phyloP scores from a whole-genome alignment of 1,284 basidiomycete genomes.

The Microbotryum scabiosae region DNA sequence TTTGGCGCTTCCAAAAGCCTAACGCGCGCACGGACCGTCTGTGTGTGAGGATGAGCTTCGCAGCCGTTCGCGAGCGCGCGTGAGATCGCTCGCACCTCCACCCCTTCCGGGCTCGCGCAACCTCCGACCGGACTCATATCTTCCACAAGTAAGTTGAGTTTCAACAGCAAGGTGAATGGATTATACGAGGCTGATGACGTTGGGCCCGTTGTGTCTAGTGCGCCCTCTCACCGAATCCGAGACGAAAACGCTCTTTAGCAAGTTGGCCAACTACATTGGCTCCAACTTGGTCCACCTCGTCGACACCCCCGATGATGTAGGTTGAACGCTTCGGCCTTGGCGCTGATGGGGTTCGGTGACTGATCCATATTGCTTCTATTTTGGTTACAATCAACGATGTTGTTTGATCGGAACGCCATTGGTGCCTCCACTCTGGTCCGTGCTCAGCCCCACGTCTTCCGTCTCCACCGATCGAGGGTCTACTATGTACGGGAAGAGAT shows the following conservation, averaged over 20 bases:
- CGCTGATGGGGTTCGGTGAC: slow-evolving; percentile 9
- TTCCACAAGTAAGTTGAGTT: too few relatives aligned
- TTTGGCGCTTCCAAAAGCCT: too few relatives aligned
- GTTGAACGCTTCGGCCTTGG: not conserved
- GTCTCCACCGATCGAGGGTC: slow-evolving; percentile 48
- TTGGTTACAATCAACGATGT: not conserved
- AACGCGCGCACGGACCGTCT: too few relatives aligned
- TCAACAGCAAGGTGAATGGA: too few relatives aligned
- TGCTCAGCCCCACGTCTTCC: slow-evolving; percentile 35
- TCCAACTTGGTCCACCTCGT: slow-evolving; percentile 68
- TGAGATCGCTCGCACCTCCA: too few relatives aligned
- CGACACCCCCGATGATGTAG: slow-evolving; percentile 32
- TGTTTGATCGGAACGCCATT: not conserved
- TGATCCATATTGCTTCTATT: not conserved
- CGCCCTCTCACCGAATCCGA: slow-evolving; percentile 77
- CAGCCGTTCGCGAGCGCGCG: too few relatives aligned
- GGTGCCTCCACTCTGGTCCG: not conserved
- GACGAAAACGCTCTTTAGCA: slow-evolving; percentile 66
- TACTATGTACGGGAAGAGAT: slow-evolving; percentile 89
- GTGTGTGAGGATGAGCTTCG: too few relatives aligned
- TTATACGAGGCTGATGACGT: too few relatives aligned
- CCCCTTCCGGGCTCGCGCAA: too few relatives aligned
- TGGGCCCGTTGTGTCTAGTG: slow-evolving; percentile 44
- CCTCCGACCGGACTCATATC: too few relatives aligned
- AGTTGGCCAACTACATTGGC: slow-evolving; percentile 85